These are phyloP conservation scores for Sporothrix protearum DNA, from an alignment of 2,329 filamentous ascomycete species.

Conservation along the genomic window DNA sequence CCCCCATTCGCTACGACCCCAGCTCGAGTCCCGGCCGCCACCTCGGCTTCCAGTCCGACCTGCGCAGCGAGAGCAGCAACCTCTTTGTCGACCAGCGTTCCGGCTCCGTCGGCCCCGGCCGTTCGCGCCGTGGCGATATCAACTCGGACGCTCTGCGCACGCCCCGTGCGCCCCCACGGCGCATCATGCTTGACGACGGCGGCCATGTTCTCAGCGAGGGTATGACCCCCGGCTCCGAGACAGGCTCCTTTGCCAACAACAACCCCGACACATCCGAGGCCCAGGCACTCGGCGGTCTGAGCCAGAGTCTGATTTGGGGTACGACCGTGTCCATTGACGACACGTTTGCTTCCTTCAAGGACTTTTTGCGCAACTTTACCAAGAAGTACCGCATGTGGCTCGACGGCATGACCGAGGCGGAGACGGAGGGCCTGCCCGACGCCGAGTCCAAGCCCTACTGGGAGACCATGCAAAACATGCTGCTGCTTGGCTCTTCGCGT, in stretches of 20 bases:
- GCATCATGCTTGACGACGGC: slow-evolving; percentile 54
- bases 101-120: slow-evolving; percentile 52
- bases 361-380: slow-evolving; percentile 88
- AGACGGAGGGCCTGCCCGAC: slow-evolving; percentile 65
- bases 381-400: slow-evolving; percentile 91
- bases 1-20: slow-evolving; percentile 83
- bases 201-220: slow-evolving; percentile 56
- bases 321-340: slow-evolving; percentile 94
- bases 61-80: slow-evolving; percentile 78
- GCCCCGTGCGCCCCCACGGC: slow-evolving; percentile 49
- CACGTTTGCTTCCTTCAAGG: slow-evolving; percentile 81
- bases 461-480: slow-evolving; percentile 84
- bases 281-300: slow-evolving; percentile 76
- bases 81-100: slow-evolving; percentile 72
- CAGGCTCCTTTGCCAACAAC: slow-evolving; percentile 57
- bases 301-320: slow-evolving; percentile 87
- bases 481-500: slow-evolving; percentile 75
- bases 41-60: slow-evolving; percentile 59
- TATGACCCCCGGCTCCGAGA: slow-evolving; percentile 51
- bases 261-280: slow-evolving; percentile 90
- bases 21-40: slow-evolving; percentile 78
- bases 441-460: slow-evolving; percentile 79
- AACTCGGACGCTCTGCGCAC: slow-evolving; percentile 70
- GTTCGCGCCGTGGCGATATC: slow-evolving; percentile 71
- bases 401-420: slow-evolving; percentile 75